phyloP scores from a whole-genome alignment of 2,329 filamentous ascomycete species.

The Xylariomycetidae sp. region DNA sequence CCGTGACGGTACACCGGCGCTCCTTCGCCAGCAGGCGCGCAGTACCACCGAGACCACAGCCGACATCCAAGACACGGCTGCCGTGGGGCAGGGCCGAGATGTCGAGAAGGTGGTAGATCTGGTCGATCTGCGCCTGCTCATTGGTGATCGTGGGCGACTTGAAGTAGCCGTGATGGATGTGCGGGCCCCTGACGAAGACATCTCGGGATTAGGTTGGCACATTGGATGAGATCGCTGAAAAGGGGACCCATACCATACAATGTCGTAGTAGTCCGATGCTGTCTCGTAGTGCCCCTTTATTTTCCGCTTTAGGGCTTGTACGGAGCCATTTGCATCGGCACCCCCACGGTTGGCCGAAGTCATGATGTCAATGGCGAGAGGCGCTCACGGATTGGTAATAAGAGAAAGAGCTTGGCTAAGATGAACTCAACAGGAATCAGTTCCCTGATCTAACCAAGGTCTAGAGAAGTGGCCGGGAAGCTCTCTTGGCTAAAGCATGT shows the following conservation, averaged over 20 bases:
- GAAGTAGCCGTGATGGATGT: slow-evolving; percentile 61
- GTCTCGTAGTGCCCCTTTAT: slow-evolving; percentile 59
- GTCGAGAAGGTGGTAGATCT: slow-evolving; percentile 51
- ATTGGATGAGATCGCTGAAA: too few relatives aligned
- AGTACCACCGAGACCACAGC: slow-evolving; percentile 57
- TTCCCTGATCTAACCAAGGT: too few relatives aligned
- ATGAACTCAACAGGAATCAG: too few relatives aligned
- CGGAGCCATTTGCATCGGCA: too few relatives aligned
- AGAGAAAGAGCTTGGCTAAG: too few relatives aligned
- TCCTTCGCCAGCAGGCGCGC: slow-evolving; percentile 49
- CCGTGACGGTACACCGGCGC: slow-evolving; percentile 49
- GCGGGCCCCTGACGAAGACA: slow-evolving; percentile 49
- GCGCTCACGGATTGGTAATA: too few relatives aligned
- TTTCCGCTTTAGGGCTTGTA: too few relatives aligned
- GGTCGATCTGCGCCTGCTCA: slow-evolving; percentile 52
- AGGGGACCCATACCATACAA: slow-evolving; percentile 44
- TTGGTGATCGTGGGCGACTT: slow-evolving; percentile 47
- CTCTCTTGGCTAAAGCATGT: too few relatives aligned
- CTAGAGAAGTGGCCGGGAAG: too few relatives aligned
- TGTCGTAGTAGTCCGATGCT: slow-evolving; percentile 58
- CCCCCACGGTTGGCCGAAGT: too few relatives aligned
- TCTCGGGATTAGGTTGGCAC: too few relatives aligned
- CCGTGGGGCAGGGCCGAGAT: slow-evolving; percentile 34
- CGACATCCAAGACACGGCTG: slow-evolving; percentile 52
- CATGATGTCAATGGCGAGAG: too few relatives aligned